phyloP scores from a whole-genome alignment of 2,329 filamentous ascomycete species.

The Fusarium sp. region DNA sequence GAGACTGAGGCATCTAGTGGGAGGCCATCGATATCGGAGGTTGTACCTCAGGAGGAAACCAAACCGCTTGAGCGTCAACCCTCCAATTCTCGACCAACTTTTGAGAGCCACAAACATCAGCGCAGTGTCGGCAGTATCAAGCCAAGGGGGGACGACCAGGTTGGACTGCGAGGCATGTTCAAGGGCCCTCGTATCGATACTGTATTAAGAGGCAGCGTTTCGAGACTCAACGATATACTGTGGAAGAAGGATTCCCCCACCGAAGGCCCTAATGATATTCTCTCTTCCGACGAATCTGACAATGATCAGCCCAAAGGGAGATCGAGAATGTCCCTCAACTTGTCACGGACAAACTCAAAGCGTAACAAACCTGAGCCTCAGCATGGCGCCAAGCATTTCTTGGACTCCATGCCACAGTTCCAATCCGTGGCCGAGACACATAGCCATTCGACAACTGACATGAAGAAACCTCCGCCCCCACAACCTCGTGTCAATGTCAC shows the following conservation, averaged over 20 bases:
- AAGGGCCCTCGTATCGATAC: conserved; percentile 81
- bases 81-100: conserved; percentile 53
- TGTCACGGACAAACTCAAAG: conserved; percentile 54
- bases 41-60: conserved; percentile 42
- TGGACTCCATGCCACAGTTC: conserved; percentile 67
- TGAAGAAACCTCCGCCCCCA: conserved; percentile 48
- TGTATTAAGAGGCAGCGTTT: conserved; percentile 72
- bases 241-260: conserved; percentile 64
- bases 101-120: conserved; percentile 63
- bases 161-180: conserved; percentile 74
- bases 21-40: conserved; percentile 47
- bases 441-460: conserved; percentile 28
- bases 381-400: conserved; percentile 58
- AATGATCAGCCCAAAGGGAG: conserved; percentile 58
- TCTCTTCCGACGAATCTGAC: conserved; percentile 65
- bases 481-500: conserved; percentile 61
- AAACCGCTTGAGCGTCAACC: conserved; percentile 52
- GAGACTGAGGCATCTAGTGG: conserved; percentile 53
- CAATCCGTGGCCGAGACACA: conserved; percentile 52
- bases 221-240: conserved; percentile 67
- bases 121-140: conserved; percentile 64
- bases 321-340: conserved; percentile 51
- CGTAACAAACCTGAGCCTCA: conserved; percentile 49
- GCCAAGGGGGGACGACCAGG: conserved; percentile 52
- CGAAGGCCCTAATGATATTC: conserved; percentile 54